A percentile compares a stretch with the other conserved stretches of the same genome.
Conservation (phyloP, 192 early-diverging fungal genomes). For the Geosiphon pyriformis region DNA sequence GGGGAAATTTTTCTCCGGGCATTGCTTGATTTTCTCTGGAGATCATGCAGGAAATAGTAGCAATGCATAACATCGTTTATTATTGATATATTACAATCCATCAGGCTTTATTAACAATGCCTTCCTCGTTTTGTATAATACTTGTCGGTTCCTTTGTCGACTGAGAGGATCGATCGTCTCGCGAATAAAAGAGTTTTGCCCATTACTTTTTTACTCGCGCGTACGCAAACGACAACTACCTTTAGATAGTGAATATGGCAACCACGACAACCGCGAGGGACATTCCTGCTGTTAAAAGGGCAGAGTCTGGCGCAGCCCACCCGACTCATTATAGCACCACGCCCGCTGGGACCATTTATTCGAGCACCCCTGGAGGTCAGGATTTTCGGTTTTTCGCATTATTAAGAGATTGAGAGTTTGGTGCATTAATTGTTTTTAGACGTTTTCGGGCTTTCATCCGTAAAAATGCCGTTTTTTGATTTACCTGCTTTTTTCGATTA, state of each 20-base stretch:
- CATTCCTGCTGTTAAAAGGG: constrained; percentile 40
- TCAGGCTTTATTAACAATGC: too few relatives aligned
- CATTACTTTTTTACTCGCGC: neutral
- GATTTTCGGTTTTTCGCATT: neutral
- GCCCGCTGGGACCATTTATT: constrained; percentile 56
- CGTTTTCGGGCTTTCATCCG: neutral
- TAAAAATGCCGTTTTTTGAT: constrained; percentile 13
- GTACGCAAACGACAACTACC: neutral
- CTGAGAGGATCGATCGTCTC: too few relatives aligned
- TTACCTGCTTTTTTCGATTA: constrained; percentile 2
- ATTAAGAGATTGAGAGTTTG: neutral
- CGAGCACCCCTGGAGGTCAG: constrained; percentile 53
- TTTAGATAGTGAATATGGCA: neutral
- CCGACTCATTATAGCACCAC: constrained; percentile 56
- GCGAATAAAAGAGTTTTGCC: too few relatives aligned
- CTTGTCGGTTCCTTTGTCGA: too few relatives aligned
- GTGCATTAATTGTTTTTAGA: neutral
- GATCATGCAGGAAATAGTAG: too few relatives aligned
- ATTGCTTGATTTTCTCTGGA: too few relatives aligned
- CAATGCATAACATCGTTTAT: too few relatives aligned
- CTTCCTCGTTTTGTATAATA: too few relatives aligned
- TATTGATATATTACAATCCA: too few relatives aligned
- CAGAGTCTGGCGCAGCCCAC: constrained; percentile 42
- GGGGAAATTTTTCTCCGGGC: too few relatives aligned
- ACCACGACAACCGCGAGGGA: constrained; percentile 13